A percentile compares a stretch with the other conserved stretches of the same genome.
Conservation (phyloP, 371 early-diverging fungal genomes). For the Nosema granulosis region DNA sequence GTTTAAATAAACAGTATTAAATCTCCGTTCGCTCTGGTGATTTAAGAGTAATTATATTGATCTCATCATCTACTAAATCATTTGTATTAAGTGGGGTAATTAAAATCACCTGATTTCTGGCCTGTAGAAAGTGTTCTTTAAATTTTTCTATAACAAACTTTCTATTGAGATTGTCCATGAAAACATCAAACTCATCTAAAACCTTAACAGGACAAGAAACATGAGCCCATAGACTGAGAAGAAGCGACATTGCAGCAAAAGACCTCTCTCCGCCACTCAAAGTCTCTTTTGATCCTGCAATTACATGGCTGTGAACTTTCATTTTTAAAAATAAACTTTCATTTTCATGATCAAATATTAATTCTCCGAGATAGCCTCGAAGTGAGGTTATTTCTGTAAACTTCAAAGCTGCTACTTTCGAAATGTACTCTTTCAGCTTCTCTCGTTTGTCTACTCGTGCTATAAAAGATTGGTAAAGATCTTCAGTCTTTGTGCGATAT, state of each 20-base stretch:
- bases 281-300: constrained; percentile 65
- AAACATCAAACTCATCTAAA: constrained; percentile 98
- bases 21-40: constrained; percentile 21
- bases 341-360: constrained; percentile 75
- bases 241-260: constrained; percentile 88
- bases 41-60: constrained; percentile 59
- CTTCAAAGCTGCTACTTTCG: constrained; percentile 36
- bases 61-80: constrained; percentile 51
- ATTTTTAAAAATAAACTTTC: constrained; percentile 69
- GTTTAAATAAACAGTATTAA: not conserved
- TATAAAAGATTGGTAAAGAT: constrained; percentile 31
- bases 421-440: constrained; percentile 50
- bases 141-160: constrained; percentile 61
- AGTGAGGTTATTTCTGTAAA: constrained; percentile 56
- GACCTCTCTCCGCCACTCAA: constrained; percentile 97
- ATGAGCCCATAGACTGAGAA: constrained; percentile 88
- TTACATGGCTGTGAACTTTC: constrained; percentile 69
- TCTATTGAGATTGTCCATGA: constrained; percentile 74
- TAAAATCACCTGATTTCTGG: constrained; percentile 61
- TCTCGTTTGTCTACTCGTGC: constrained; percentile 62
- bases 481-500: constrained; percentile 42
- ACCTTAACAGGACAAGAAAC: constrained; percentile 85
- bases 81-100: constrained; percentile 64
- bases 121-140: constrained; percentile 52
- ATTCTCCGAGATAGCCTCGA: constrained; percentile 77